Evolutionary conservation across 306 rosid genomes (phyloP).

Genomic region (Fagus crenata): DNA sequence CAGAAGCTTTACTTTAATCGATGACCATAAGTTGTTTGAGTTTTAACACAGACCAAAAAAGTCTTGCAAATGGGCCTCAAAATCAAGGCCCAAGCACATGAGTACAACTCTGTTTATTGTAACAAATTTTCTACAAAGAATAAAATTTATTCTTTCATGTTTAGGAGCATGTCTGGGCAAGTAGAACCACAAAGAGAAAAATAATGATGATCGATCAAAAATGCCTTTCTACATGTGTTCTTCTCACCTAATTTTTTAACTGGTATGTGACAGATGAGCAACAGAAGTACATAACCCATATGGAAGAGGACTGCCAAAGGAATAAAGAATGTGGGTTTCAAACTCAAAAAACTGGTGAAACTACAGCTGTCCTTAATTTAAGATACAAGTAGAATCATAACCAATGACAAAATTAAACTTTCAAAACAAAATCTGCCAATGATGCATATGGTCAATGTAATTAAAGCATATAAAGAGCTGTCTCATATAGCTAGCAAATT

Average conservation of each 20-base stretch:
- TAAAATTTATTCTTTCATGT: neutral
- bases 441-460: neutral
- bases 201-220: neutral
- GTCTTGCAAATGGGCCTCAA: neutral
- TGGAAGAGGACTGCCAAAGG: neutral
- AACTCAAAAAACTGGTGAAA: neutral
- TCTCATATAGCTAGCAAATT: neutral
- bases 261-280: neutral
- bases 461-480: neutral
- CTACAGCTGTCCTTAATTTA: neutral
- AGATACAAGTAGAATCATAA: neutral
- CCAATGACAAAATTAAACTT: neutral
- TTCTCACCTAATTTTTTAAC: neutral
- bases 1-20: neutral
- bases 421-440: neutral
- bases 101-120: neutral
- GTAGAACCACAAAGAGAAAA: neutral
- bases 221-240: neutral
- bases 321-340: neutral
- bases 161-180: neutral
- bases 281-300: neutral
- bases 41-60: constrained; percentile 4
- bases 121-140: neutral
- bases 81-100: neutral
- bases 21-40: constrained; percentile 4